Base-by-base conservation (phyloP, 2,329 filamentous ascomycete species). In the Rutstroemia sp. region DNA sequence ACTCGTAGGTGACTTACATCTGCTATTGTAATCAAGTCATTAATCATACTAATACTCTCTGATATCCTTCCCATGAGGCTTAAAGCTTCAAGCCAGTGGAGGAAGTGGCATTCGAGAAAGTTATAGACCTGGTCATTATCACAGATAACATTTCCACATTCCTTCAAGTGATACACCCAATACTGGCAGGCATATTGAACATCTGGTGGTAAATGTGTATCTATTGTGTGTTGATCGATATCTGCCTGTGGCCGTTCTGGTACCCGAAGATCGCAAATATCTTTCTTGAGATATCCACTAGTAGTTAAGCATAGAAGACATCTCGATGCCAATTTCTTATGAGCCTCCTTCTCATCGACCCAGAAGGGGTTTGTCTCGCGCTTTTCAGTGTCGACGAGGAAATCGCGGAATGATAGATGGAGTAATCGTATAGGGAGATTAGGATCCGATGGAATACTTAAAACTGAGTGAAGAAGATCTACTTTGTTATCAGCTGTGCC, bases 61-160 rank as follows among this genome's bases (percentile, higher is more conserved):
- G 60, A 47, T 23, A 62, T 36, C n/a, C 54, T 53, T 54, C 56
- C 56, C 16, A 65, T 39, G 8, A 66, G 17, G 27, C 67, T 64
- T 14, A 70, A 46, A 6, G 57, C 57, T 40, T 63, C 57, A 52
- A 63, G 57, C 61, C 57, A 63, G 48, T 76, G 64, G 3, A 76
- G 71, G 51, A 76, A 65, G 60, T 75, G 69, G 14, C 58, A 9
- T 12, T 64, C 57, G 4, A 77, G 61, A 58, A 77, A 77, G 0
- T 51, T 1, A 51, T 73, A 59, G 5, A 70, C 65, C 27, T 61
- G 21, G 47, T 66, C 63, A 59, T 71, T 64, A 58, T 51, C 58
- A 49, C 71, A 64, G 40, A 59, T 59, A 51, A 56, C 34, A 48
- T 57, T 60, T 60, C 67, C 68, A 30, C 64, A 54, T 58, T 57